Base-by-base conservation (phyloP, 2,329 filamentous ascomycete genomes). In the Diaporthe humulicola region DNA sequence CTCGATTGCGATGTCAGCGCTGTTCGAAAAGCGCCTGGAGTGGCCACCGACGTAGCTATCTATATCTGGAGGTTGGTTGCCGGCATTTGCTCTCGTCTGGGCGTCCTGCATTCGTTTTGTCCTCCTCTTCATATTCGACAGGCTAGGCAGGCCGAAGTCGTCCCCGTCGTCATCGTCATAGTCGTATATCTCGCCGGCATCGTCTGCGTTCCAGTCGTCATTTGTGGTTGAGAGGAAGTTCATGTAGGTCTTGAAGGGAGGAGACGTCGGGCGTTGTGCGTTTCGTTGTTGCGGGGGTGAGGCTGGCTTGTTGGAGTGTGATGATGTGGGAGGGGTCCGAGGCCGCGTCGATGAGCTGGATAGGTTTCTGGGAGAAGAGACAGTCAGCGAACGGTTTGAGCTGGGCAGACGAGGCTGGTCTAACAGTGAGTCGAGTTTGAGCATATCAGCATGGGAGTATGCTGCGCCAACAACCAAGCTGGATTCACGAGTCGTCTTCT, bases 391-490 rank as follows among this genome's bases (percentile, higher is more conserved):
- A 70, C 33, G 42, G 42, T 36, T 40, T 10, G 56, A n/a, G 30
- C 8, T 45, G 17, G 28, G 36, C 8, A 61, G 8, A n/a, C 22
- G n/a, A 45, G 33, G 50, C 56, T n/a, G 28, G 42, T 84, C 90
- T 78, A 89, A 97, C 95, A 96, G 80, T 38, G 92, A 91, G 81
- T 95, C 94, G 81, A 96, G 93, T 84, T 96, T 98, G 79, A 98
- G 89, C 81, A 98, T 95, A 85, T 98, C 96, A 38, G 96, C 95
- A 84, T 99, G 97, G 19, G 97, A 98, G 83, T 99, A 99, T 60
- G 96, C 93, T 73, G 97, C 97, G 79, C 97, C 97, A 75, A 98
- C 94, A 48, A 99, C 94, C 76, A 96, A 90, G 80, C 88, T 91
- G 69, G 92, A 86, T 79, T 94, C 92, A 82, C 90, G 89, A 70